Base-by-base conservation (phyloP, 1,139 yeast genomes). In the Debaryomyces subglobosus region DNA sequence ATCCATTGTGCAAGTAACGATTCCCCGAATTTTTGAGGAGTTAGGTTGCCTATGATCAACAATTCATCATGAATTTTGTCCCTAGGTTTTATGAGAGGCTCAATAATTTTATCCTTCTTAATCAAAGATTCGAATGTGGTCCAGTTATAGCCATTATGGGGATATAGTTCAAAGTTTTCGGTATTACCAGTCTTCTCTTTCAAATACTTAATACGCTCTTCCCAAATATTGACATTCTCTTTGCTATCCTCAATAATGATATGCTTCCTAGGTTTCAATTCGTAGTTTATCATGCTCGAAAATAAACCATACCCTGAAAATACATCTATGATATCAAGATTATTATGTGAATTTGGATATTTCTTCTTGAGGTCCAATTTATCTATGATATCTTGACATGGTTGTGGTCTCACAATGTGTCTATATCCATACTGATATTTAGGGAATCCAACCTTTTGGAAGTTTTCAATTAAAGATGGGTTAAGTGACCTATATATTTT, bases 1-100 rank as follows among this genome's bases (percentile, higher is more conserved):
- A 88, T 65, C 84, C 92, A 88, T 67, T 90, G 96, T 43, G 89
- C 86, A 34, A 86, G 65, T 23, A 89, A 73, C 42, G 86, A 81
- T 62, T 88, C 96, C 5, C 90, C 90, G 24, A 71, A 65, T 34
- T 59, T 59, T 30, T 64, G 51, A 12, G 78, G 74, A 0, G 89
- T 73, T 43, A 88, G 71, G 61, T 88, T 86, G 1, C 85, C 96
- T 2, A 84, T 71, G 27, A 88, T 71, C 35, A 92, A 65, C 13
- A 92, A 66, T 45, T 82, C 79, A 46, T 82, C 78, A 64, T 90
- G 85, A 16, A 86, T 64, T n/a, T 73, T 67, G 36, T 71, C 75
- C 44, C 79, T 62, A 3, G 76, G 54, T 53, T 76, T 72, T 1
- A 51, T 49, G 8, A 59, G 61, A 0, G 86, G 86, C 2, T 60